Base-by-base conservation (phyloP, 1,284 basidiomycete species). In the Ganoderma boninense region DNA sequence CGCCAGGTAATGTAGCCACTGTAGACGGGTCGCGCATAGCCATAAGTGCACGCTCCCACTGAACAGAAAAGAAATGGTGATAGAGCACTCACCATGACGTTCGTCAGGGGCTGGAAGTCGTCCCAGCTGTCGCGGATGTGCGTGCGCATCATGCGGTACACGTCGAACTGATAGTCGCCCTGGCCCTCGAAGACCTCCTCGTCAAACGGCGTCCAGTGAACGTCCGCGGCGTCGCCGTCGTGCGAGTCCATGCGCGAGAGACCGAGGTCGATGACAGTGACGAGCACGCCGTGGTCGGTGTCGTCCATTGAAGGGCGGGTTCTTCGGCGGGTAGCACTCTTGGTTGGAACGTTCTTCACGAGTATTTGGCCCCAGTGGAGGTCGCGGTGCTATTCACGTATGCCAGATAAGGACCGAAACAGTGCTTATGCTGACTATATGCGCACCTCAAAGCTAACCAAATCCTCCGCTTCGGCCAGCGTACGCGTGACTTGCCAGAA, bases 301-400 rank as follows among this genome's bases (percentile, higher is more conserved):
- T 90, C 86, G 75, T 93, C 92, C 90, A 94, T 91, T 23, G 79
- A 80, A 62, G 81, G 68, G 54, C 78, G 84, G 35, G 75, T 74
- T 7, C 75, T 68, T 59, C 68, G 35, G 32, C 69, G 73, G 68
- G 78, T 62, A 73, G 76, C 66, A 80, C 80, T 67, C 77, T 81
- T 67, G 80, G 79, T 40, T n/a, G 84, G 78, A 18, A 85, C 60
- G 67, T 87, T 85, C 75, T 90, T 90, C 62, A 99, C 90, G 13
- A 99, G 88, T 63, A 99, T 93, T 81, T 99, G 98, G n/a, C 97
- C 97, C 90, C 96, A 96, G 78, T 99, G 97, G 44, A 99, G 87
- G 80, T 99, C 97, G 23, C 97, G 95, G 82, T 99, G 98, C 95
- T 98, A 78, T 10, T 16, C 42, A 32, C 40, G 16, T 26, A 16